Base-by-base conservation (phyloP, 2,329 filamentous ascomycete species). In the Cercospora citrullina region DNA sequence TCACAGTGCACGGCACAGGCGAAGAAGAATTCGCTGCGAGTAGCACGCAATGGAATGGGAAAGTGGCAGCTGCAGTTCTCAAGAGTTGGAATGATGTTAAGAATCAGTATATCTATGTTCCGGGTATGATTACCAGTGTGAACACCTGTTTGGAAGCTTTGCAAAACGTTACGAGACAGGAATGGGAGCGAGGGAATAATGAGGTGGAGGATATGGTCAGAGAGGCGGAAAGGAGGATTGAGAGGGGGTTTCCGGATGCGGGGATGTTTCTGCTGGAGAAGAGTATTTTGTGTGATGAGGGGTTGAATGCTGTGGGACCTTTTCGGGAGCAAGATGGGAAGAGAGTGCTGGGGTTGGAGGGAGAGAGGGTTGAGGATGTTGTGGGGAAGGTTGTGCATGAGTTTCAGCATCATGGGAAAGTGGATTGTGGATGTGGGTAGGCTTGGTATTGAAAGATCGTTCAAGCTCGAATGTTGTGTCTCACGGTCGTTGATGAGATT, bases 261-360 rank as follows among this genome's bases (percentile, higher is more conserved):
- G 78, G 76, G 3, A 79, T 80, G 75, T 77, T 79, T 51, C 66
- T 81, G 53, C 73, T 81, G 64, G 78, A 81, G 65, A 72, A 79
- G 61, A 79, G 76, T 63, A 71, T 81, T 2, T 64, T 81, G 30
- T 80, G 78, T 65, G 79, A 81, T 63, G 71, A 75, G 61, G 39
- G 31, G 3, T n/a, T 75, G 21, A 68, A 51, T 28, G 69, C 79
- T 51, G 67, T 60, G 69, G 67, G 21, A 66, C 75, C 72, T 1
- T 81, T 81, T 61, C 31, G 66, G 4, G 60, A 70, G 55, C 26
- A 68, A 21, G 71, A 76, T 60, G 71, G 63, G 23, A 73, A 71
- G 65, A 31, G 12, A 12, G 57, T 28, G 64, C 63, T 75, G 5
- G 69, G 71, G 0, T 51, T 76, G 30, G 59, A 70, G 33, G 60